Conservation (phyloP, 2,329 filamentous ascomycete genomes). For the Talaromyces islandicus region DNA sequence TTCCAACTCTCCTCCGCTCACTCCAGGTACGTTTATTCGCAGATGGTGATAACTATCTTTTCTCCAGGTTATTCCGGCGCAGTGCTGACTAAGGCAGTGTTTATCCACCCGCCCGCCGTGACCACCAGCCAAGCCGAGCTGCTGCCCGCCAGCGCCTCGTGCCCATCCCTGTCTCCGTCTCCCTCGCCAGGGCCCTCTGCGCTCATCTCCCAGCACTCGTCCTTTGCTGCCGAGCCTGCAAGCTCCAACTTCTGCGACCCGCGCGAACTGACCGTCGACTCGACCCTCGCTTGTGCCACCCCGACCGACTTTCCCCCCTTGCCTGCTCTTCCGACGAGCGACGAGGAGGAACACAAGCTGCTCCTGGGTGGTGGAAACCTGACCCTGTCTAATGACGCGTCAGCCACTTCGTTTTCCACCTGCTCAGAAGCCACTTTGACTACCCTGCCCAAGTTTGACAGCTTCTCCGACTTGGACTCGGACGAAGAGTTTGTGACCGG, state of each 20-base stretch:
- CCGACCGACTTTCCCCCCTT: conserved; percentile 58
- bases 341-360: conserved; percentile 34
- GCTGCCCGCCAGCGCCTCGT: conserved; percentile 62
- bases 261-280: conserved; percentile 71
- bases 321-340: conserved; percentile 44
- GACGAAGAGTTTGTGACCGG: conserved; percentile 79
- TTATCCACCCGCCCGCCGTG: conserved; percentile 62
- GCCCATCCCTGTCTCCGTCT: conserved; percentile 81
- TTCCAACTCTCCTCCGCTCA: conserved; percentile 77
- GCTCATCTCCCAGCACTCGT: conserved; percentile 72
- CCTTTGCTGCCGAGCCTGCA: conserved; percentile 58
- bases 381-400: conserved; percentile 32
- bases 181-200: conserved; percentile 68
- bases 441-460: conserved; percentile 70
- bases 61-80: no score
- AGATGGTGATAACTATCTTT: no score
- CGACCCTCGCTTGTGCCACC: conserved; percentile 38
- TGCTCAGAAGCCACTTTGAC: conserved; percentile 45
- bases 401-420: conserved; percentile 34
- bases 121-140: conserved; percentile 62
- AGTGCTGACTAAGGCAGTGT: conserved; percentile 46
- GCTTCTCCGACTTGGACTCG: conserved; percentile 82
- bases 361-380: conserved; percentile 30
- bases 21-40: conserved; percentile 63
- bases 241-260: conserved; percentile 88